Conservation (phyloP, 2,329 filamentous ascomycete genomes). For the Catunica adiposa region DNA sequence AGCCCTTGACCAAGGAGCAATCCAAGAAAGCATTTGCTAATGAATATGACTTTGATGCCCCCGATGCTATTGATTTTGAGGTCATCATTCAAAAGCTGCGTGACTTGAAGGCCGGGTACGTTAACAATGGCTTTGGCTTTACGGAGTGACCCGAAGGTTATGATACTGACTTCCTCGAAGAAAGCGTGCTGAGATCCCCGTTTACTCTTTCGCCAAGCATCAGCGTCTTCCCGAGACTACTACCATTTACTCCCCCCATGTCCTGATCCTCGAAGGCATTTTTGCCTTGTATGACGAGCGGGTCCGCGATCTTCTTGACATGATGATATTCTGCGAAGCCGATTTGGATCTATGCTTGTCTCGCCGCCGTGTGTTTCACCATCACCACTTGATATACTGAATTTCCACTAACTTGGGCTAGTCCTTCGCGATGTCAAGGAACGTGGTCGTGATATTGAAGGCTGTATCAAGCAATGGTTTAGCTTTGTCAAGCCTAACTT, state of each 20-base stretch:
- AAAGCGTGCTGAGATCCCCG: conserved; percentile 74
- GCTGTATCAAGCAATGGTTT: conserved; percentile 98
- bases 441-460: conserved; percentile 78
- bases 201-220: conserved; percentile 92
- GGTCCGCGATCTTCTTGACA: conserved; percentile 73
- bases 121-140: not conserved
- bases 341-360: conserved; percentile 89
- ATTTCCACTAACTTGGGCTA: conserved; percentile 22
- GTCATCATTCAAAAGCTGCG: conserved; percentile 59
- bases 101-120: conserved; percentile 83
- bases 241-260: conserved; percentile 88
- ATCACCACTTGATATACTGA: not conserved
- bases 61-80: conserved; percentile 90
- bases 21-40: conserved; percentile 70
- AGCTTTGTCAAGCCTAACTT: conserved; percentile 92
- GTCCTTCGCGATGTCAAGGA: conserved; percentile 78
- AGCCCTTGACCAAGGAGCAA: conserved; percentile 63
- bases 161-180: conserved; percentile 26
- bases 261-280: conserved; percentile 88
- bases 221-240: conserved; percentile 63
- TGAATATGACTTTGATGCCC: conserved; percentile 91
- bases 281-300: conserved; percentile 82
- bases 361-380: conserved; percentile 49
- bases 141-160: not conserved
- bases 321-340: conserved; percentile 94